These are phyloP conservation scores for Pythium insidiosum DNA, from an alignment of 352 stramenopile species.

Conservation along the genomic window DNA sequence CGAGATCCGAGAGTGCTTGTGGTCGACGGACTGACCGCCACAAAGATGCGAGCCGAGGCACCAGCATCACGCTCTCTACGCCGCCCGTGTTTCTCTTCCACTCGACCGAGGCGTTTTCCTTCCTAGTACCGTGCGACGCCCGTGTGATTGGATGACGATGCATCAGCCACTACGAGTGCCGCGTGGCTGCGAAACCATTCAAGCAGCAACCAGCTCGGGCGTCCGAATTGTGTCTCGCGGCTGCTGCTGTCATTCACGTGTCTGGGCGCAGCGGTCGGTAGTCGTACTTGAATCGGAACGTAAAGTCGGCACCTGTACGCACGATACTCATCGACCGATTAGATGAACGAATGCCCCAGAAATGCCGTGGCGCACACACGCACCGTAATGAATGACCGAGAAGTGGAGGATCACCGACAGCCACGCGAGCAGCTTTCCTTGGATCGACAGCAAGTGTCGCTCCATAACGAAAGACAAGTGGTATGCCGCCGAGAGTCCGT, in stretches of 20 bases:
- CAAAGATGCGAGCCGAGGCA: too few species aligned
- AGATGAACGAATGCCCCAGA: not conserved
- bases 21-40: too few species aligned
- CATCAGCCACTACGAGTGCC: not conserved
- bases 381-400: slow-evolving; percentile 6
- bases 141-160: not conserved
- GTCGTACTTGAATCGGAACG: slow-evolving; percentile 5
- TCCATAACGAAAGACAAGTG: slow-evolving; percentile 18
- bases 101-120: not conserved
- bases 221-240: too few species aligned
- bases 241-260: not conserved
- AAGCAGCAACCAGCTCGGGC: not conserved
- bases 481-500: slow-evolving; percentile 9
- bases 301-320: not conserved
- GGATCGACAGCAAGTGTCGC: slow-evolving; percentile 8
- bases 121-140: not conserved
- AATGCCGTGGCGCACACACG: not conserved
- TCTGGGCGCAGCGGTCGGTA: not conserved
- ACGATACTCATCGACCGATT: not conserved
- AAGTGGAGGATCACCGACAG: slow-evolving; percentile 10
- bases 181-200: not conserved
- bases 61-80: too few species aligned
- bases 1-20: too few species aligned
- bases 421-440: slow-evolving; percentile 17
- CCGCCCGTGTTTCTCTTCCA: too few species aligned